Percentiles rank a stretch among this genome's conserved stretches.
These are phyloP conservation scores for Penicillium daleae DNA, from an alignment of 495 filamentous ascomycete genomes.

Conservation along the genomic window DNA sequence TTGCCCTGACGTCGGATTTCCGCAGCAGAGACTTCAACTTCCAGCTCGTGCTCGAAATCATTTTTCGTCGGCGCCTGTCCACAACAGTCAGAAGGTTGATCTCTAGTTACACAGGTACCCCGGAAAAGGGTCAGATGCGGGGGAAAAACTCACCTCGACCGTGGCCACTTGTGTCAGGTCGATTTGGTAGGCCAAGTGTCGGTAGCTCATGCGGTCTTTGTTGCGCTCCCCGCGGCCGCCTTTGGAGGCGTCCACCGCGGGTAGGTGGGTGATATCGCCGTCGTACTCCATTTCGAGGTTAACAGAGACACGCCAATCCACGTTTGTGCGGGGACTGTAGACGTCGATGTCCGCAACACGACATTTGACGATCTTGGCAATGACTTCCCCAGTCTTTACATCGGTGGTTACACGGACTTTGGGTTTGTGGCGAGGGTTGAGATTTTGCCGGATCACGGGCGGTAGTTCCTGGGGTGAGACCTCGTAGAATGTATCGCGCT, in stretches of 20 bases:
- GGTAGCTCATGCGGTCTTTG: slow-evolving; percentile 90
- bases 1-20: slow-evolving; percentile 72
- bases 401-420: slow-evolving; percentile 80
- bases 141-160: slow-evolving; percentile 57
- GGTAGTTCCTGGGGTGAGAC: slow-evolving; percentile 64
- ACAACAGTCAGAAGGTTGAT: slow-evolving; percentile 24
- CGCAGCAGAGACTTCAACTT: slow-evolving; percentile 75
- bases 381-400: slow-evolving; percentile 67
- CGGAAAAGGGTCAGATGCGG: slow-evolving; percentile 1
- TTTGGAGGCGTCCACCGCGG: slow-evolving; percentile 36
- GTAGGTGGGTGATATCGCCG: slow-evolving; percentile 63
- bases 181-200: slow-evolving; percentile 80
- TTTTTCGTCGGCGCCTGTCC: slow-evolving; percentile 45
- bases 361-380: slow-evolving; percentile 87
- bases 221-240: slow-evolving; percentile 61
- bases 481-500: slow-evolving; percentile 81
- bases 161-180: slow-evolving; percentile 86
- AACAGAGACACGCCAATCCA: slow-evolving; percentile 88
- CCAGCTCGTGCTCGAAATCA: slow-evolving; percentile 84
- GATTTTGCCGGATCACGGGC: slow-evolving; percentile 54
- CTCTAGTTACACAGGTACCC: slow-evolving; percentile 9
- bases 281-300: slow-evolving; percentile 87
- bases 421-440: slow-evolving; percentile 61
- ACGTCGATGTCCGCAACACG: slow-evolving; percentile 83
- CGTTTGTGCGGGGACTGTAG: slow-evolving; percentile 67